A percentile compares a stretch with the other conserved stretches of the same genome.
Evolutionary conservation across 768 basidiomycete genomes (phyloP).

Genomic region (Mycena capillaripes): DNA sequence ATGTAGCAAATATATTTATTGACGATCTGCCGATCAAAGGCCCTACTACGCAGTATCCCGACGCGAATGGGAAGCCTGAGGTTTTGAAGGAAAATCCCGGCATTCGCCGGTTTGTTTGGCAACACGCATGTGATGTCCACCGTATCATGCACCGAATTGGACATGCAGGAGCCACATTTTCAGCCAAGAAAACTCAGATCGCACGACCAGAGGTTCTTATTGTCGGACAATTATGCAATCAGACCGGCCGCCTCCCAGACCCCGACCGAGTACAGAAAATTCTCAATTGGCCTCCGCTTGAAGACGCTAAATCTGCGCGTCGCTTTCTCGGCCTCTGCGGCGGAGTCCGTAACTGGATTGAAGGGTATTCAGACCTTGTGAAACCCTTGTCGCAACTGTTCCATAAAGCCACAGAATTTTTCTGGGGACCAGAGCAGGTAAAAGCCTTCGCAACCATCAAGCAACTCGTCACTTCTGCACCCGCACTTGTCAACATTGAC

Average conservation of each 20-base stretch:
- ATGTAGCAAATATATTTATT: slow-evolving; percentile 41
- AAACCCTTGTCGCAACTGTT: slow-evolving; percentile 40
- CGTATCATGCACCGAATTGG: slow-evolving; percentile 48
- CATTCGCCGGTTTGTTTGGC: slow-evolving; percentile 54
- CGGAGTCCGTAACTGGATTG: slow-evolving; percentile 5
- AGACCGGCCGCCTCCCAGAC: slow-evolving; percentile 46
- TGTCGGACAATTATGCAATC: slow-evolving; percentile 45
- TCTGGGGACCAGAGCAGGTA: slow-evolving; percentile 43
- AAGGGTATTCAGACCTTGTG: slow-evolving; percentile 24
- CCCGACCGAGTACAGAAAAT: slow-evolving; percentile 35
- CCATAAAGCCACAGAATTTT: slow-evolving; percentile 43
- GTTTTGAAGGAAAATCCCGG: slow-evolving; percentile 42
- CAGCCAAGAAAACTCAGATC: slow-evolving; percentile 48
- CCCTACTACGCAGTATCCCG: slow-evolving; percentile 47
- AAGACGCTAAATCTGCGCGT: slow-evolving; percentile 31
- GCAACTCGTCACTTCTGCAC: slow-evolving; percentile 36
- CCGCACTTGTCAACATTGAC: slow-evolving; percentile 39
- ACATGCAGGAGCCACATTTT: slow-evolving; percentile 49
- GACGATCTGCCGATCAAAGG: slow-evolving; percentile 51
- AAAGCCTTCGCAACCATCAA: slow-evolving; percentile 44
- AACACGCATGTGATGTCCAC: slow-evolving; percentile 51
- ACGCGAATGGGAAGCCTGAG: slow-evolving; percentile 38
- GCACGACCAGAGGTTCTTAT: slow-evolving; percentile 10
- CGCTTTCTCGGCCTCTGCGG: slow-evolving; percentile 46
- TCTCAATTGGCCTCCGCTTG: slow-evolving; percentile 42